Base-by-base conservation (phyloP, 2,329 filamentous ascomycete species). In the Cordyceps fumosorosea region DNA sequence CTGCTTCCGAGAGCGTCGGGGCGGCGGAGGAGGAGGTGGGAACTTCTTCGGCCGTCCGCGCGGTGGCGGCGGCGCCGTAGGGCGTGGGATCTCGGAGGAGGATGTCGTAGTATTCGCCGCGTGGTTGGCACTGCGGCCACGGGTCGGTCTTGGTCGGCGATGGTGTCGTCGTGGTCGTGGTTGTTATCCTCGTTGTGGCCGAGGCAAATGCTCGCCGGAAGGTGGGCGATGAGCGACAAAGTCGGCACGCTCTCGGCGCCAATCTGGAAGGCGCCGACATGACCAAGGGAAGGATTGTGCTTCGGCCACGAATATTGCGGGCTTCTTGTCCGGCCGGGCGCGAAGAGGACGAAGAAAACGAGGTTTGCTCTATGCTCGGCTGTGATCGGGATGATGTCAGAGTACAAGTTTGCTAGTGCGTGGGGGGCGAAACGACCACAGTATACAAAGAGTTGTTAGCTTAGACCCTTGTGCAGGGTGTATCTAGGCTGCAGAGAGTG, bases 61-160 rank as follows among this genome's bases (percentile, higher is more conserved):
- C 55, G 22, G 5, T 34, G 16, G n/a, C 40, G 62, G 7, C n/a
- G 0, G 50, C 20, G 37, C 55, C 3, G 51, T 63, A 63, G 4
- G 62, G 62, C 2, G 44, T 50, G 16, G 62, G 62, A 40, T 63
- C 56, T 32, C 56, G 51, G 5, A 63, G 56, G 16, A 63, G 56
- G 18, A 54, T 59, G 44, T 63, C 56, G 56, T 63, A 63, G 62
- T 63, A 63, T 56, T 59, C 56, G n/a, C 62, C 62, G 50, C 56
- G 62, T 3, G 56, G 51, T 48, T 51, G 42, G 2, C 48, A 29
- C 12, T 63, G 62, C 3, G 62, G 62, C 62, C 62, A 63, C 34
- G 34, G 34, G 16, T 8, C n/a, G 24, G 54, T 16, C 18, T 48
- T 16, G 11, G 22, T 22, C 24, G 54, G 57, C 32, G n/a, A 8